phyloP scores from a whole-genome alignment of 495 filamentous ascomycete genomes.

The Penicillium alfredii region DNA sequence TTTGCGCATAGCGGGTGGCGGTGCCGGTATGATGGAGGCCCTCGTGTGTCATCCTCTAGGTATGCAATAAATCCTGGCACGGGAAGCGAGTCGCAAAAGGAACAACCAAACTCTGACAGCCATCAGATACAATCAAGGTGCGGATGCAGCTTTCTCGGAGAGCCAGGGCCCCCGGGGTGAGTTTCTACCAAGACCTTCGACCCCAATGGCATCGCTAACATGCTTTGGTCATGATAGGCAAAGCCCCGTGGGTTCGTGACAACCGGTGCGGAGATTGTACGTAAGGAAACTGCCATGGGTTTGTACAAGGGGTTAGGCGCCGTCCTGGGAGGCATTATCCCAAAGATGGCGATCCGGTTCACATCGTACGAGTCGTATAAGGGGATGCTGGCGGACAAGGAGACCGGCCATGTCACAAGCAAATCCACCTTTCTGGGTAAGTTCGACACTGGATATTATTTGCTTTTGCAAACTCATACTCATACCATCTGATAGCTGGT shows the following conservation, averaged over 20 bases:
- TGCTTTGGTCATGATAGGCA: constrained; percentile 30
- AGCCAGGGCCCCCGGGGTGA: constrained; percentile 71
- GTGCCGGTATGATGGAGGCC: constrained; percentile 99
- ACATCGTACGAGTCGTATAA: constrained; percentile 97
- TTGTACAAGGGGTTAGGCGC: constrained; percentile 97
- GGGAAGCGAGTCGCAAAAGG: no score
- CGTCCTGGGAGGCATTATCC: constrained; percentile 92
- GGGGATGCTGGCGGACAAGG: constrained; percentile 63
- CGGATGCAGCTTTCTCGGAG: constrained; percentile 97
- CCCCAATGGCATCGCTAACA: constrained; percentile 16
- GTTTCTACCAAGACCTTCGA: constrained; percentile 15
- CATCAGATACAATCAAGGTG: constrained; percentile 89
- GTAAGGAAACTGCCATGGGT: constrained; percentile 81
- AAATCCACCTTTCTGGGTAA: constrained; percentile 75
- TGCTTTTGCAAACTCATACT: not conserved
- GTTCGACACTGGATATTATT: constrained; percentile 20
- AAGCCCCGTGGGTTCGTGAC: constrained; percentile 81
- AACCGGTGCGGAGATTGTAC: constrained; percentile 83
- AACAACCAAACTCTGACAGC: no score
- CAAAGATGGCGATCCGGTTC: constrained; percentile 99
- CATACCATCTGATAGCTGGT: constrained; percentile 54
- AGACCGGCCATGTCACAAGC: constrained; percentile 64
- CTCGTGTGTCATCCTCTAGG: constrained; percentile 93
- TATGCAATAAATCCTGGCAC: no score
- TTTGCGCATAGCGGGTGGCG: constrained; percentile 65